Percentiles rank a stretch among this genome's conserved stretches.
Evolutionary conservation across 2,329 filamentous ascomycete genomes (phyloP).

Genomic region (Alternaria metachromatica): DNA sequence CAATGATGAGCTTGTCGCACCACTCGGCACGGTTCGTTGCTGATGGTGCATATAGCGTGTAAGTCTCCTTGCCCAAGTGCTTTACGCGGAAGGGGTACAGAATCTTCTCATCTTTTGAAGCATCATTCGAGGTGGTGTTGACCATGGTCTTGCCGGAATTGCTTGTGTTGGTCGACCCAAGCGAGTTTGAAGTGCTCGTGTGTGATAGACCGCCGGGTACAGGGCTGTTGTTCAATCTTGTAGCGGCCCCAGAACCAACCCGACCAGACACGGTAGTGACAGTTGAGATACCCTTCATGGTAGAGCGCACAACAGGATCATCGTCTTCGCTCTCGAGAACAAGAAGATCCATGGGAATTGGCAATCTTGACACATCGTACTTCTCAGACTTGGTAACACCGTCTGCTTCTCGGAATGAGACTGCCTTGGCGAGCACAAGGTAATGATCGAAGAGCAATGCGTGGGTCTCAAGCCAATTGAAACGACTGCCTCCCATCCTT

Average conservation of each 20-base stretch:
- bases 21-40: constrained; percentile 80
- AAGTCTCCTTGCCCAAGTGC: constrained; percentile 91
- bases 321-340: constrained; percentile 93
- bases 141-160: constrained; percentile 60
- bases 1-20: constrained; percentile 92
- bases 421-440: constrained; percentile 84
- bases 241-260: constrained; percentile 59
- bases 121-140: constrained; percentile 57
- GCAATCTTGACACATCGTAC: constrained; percentile 94
- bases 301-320: constrained; percentile 82
- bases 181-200: constrained; percentile 69
- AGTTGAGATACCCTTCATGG: constrained; percentile 71
- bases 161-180: constrained; percentile 54
- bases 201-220: constrained; percentile 66
- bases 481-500: constrained; percentile 84
- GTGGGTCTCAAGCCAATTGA: constrained; percentile 93
- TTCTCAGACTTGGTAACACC: constrained; percentile 76
- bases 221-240: constrained; percentile 53
- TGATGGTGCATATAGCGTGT: constrained; percentile 85
- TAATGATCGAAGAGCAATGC: constrained; percentile 97
- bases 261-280: constrained; percentile 58
- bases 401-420: constrained; percentile 71
- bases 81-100: constrained; percentile 95
- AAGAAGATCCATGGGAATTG: constrained; percentile 94
- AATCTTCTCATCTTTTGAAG: constrained; percentile 73